These are phyloP conservation scores for Paecilomyces formosus DNA, from an alignment of 2,329 filamentous ascomycete species.

Conservation along the genomic window DNA sequence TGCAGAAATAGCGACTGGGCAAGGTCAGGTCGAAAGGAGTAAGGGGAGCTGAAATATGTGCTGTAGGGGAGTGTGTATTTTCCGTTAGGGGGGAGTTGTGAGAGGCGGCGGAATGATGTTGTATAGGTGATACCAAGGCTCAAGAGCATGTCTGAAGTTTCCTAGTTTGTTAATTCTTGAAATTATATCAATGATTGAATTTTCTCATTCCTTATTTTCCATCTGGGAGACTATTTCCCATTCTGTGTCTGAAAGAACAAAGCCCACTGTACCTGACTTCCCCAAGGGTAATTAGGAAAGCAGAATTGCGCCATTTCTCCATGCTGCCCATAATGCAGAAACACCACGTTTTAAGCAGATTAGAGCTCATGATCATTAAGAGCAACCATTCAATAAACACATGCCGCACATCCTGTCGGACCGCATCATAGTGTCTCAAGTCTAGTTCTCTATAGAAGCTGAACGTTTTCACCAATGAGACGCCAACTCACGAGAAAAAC, in stretches of 20 bases:
- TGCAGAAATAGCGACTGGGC: not conserved
- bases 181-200: not conserved
- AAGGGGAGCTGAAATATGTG: not conserved
- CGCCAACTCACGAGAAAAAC: slow-evolving; percentile 58
- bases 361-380: not conserved
- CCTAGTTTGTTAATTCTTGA: not conserved
- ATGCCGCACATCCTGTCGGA: not conserved
- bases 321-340: not conserved
- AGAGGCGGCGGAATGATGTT: not conserved
- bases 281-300: not conserved
- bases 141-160: not conserved
- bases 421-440: not conserved
- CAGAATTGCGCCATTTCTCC: not conserved
- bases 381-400: not conserved
- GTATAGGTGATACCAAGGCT: not conserved
- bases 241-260: not conserved
- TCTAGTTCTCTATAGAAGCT: not conserved
- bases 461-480: not conserved
- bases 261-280: not conserved
- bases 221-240: not conserved
- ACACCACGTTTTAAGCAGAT: not conserved
- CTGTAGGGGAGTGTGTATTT: not conserved
- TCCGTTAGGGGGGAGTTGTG: not conserved
- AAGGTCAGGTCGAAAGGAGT: not conserved
- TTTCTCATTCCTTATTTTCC: not conserved